These are phyloP conservation scores for Pelargonium australe DNA, from an alignment of 441 rosid species.

Conservation along the genomic window DNA sequence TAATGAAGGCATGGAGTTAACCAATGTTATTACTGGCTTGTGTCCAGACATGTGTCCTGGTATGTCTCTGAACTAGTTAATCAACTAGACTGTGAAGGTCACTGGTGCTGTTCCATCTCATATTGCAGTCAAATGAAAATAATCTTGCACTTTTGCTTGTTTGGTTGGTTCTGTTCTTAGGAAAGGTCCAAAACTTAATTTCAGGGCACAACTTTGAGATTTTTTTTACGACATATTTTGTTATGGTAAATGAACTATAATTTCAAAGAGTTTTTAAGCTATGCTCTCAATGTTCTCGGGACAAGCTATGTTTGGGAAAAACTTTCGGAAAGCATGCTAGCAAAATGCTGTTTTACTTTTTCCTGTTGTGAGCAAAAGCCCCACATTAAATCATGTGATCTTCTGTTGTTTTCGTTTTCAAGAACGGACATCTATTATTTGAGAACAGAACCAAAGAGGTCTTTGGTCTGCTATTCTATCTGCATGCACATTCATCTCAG, in stretches of 20 bases:
- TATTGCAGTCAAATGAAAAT: background rate
- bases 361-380: background rate
- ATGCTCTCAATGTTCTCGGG: no score
- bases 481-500: no score
- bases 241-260: no score
- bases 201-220: no score
- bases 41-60: constrained; percentile 99
- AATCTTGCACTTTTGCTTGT: background rate
- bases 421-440: no score
- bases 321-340: background rate
- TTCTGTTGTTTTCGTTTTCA: background rate
- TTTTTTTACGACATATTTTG: no score
- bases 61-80: constrained; percentile 32
- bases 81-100: constrained; percentile 11
- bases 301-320: background rate
- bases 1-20: constrained; percentile 48
- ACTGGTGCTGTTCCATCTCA: background rate
- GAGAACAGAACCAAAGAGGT: no score
- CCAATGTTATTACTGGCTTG: constrained; percentile 62
- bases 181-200: no score
- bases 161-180: background rate
- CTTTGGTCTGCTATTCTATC: no score
- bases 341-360: background rate
- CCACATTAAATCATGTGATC: background rate
- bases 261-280: no score